A percentile compares a stretch with the other conserved stretches of the same genome.
Conservation (phyloP, 345 rosid genomes). For the Barbarea vulgaris region DNA sequence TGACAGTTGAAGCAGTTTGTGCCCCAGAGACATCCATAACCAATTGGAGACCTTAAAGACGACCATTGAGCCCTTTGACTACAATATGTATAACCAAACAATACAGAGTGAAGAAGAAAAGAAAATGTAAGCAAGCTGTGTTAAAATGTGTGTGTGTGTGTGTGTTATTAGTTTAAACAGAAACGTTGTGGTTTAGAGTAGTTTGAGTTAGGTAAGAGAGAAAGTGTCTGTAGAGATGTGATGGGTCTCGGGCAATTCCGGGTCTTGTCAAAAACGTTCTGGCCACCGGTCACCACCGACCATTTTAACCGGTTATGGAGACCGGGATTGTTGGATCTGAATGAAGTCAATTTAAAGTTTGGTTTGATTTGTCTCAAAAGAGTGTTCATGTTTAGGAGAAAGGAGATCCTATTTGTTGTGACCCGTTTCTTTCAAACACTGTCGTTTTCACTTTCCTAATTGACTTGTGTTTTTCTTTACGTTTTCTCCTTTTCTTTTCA, state of each 20-base stretch:
- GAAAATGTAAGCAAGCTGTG: constrained; percentile 42
- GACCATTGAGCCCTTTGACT: constrained; percentile 30
- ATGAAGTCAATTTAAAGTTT: constrained; percentile 26
- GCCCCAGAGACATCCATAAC: constrained; percentile 49
- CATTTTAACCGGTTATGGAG: constrained; percentile 49
- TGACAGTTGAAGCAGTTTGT: constrained; percentile 84
- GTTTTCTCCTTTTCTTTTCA: neutral
- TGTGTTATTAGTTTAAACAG: constrained; percentile 38
- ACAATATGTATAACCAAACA: constrained; percentile 47
- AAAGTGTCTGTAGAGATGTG: constrained; percentile 46
- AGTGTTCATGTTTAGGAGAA: constrained; percentile 56
- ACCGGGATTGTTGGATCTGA: constrained; percentile 25
- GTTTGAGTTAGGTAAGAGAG: constrained; percentile 40
- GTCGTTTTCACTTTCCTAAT: constrained; percentile 1
- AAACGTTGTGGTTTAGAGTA: constrained; percentile 40
- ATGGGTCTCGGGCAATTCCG: constrained; percentile 45
- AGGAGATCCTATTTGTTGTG: constrained; percentile 51
- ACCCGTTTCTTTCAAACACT: neutral
- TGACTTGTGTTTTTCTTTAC: neutral
- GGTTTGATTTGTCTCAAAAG: constrained; percentile 39
- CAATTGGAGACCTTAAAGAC: constrained; percentile 50
- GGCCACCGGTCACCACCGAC: constrained; percentile 41
- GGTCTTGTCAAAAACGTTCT: constrained; percentile 9
- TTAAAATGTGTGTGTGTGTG: constrained; percentile 27
- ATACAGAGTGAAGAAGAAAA: constrained; percentile 35